Evolutionary conservation across 352 stramenopile genomes (phyloP).

Genomic region (Phytophthora cryptogea): DNA sequence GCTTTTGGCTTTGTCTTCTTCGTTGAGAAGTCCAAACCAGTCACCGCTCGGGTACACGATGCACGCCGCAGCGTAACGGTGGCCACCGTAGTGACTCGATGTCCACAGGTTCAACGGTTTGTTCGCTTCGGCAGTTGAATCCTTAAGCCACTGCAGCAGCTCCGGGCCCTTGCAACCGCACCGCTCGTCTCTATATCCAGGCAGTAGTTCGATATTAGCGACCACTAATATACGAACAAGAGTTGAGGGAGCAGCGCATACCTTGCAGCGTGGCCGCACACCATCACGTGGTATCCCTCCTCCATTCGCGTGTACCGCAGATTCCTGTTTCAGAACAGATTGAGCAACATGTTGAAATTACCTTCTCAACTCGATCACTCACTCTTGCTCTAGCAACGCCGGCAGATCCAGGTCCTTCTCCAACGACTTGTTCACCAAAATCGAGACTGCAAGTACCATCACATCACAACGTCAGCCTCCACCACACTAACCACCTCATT

Average conservation of each 20-base stretch:
- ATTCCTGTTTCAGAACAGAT: constrained; percentile 27
- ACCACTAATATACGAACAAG: not conserved
- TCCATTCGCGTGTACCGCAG: constrained; percentile 45
- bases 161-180: constrained; percentile 76
- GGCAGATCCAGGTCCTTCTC: constrained; percentile 37
- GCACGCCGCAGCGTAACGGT: constrained; percentile 72
- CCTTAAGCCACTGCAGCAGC: constrained; percentile 65
- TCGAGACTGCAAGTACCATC: constrained; percentile 31
- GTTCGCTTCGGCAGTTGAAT: constrained; percentile 29
- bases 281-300: constrained; percentile 61
- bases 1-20: constrained; percentile 44
- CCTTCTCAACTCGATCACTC: constrained; percentile 1
- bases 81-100: constrained; percentile 74
- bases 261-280: constrained; percentile 62
- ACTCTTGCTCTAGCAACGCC: constrained; percentile 40
- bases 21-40: constrained; percentile 79
- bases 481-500: not conserved
- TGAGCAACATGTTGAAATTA: not conserved
- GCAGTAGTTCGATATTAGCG: constrained; percentile 16
- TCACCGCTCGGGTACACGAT: constrained; percentile 78
- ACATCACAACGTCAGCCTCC: not conserved
- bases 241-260: not conserved
- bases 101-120: constrained; percentile 60
- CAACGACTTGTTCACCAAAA: constrained; percentile 41
- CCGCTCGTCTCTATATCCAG: constrained; percentile 54